Base-by-base conservation (phyloP, 345 rosid species). In the Pistacia integerrima region DNA sequence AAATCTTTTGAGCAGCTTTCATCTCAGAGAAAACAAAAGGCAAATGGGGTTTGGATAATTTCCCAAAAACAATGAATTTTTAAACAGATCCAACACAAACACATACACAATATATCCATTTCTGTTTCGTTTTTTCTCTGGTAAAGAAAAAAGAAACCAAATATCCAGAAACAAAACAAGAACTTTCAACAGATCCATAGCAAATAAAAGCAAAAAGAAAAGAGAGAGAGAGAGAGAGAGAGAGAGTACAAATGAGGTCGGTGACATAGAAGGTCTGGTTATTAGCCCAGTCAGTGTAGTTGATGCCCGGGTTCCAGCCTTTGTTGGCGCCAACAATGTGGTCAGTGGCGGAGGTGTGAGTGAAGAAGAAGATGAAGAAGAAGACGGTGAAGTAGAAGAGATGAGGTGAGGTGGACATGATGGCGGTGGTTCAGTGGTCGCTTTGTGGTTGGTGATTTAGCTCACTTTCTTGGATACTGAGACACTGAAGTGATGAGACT, bases 241-340 rank as follows among this genome's bases (percentile, higher is more conserved):
- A n/a, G 67, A 13, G 82, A 18, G 64, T 85, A 91, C 94, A 92
- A 79, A 92, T 92, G 62, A 92, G 77, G 83, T 92, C 94, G 30
- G 85, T 87, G 56, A 90, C 94, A 69, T 84, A 88, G 87, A 90
- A 92, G 77, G 97, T 92, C 0, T 90, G 86, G 82, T 90, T 92
- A 77, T 90, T 88, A 36, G 91, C 87, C 94, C 97, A 92, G 62
- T 76, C 79, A 44, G 97, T 88, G 85, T 90, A 90, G 90, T 90
- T 90, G 81, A 92, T 66, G 81, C 91, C 87, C 6, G 97, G 88
- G 69, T 88, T 92, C 94, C 94, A 88, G 63, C 94, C 92, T 52
- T 81, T 88, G 88, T 92, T 92, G 46, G 93, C 93, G 10, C 97
- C 97, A 11, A 86, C 94, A 61, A 90, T 90, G 86, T 92, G 97